Base-by-base conservation (phyloP, 257 asterid genomes). In the Solanum medicagineum region DNA sequence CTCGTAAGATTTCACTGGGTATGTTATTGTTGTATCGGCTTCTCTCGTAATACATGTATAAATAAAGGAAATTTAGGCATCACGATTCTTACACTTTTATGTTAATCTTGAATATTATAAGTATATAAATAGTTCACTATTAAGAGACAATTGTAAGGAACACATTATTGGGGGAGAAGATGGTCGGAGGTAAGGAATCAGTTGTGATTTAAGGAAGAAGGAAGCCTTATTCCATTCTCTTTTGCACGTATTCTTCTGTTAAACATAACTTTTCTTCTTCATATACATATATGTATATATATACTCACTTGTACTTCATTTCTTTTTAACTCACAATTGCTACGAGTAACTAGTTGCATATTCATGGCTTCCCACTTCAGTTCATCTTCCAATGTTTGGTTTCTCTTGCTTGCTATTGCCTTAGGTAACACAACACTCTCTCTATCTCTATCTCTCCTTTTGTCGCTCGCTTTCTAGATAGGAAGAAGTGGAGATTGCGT, bases 161-260 rank as follows among this genome's bases (percentile, higher is more conserved):
- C 65, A 79, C 83, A 15, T 75, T 1, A 75, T 60, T 49, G 44
- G 22, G 15, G 22, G 22, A 24, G n/a, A 40, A 75, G 22, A 75
- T 49, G 62, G 62, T 75, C 5, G 24, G 62, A 88, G 92, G 91
- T 85, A 92, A 92, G 89, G 95, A 87, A 91, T 93, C 91, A 42
- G 32, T 86, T 87, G 92, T 87, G 92, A 91, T 93, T 44, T 87
- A 81, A 59, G 88, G 90, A 90, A 94, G 85, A 93, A 93, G 89
- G 94, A 91, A 92, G 90, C 92, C 55, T 81, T 81, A 77, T 51
- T 42, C 69, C 82, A 73, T 89, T 83, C 85, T 42, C 87, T 87
- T 56, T 75, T 56, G 83, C 95, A 91, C 92, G 93, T 89, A 91
- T 92, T 92, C 97, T 91, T 85, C 49, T 60, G 24, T 80, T 60